Percentiles rank a stretch among this genome's conserved stretches.
phyloP scores from a whole-genome alignment of 2,329 filamentous ascomycete species.

The Tolypocladium tropicale region DNA sequence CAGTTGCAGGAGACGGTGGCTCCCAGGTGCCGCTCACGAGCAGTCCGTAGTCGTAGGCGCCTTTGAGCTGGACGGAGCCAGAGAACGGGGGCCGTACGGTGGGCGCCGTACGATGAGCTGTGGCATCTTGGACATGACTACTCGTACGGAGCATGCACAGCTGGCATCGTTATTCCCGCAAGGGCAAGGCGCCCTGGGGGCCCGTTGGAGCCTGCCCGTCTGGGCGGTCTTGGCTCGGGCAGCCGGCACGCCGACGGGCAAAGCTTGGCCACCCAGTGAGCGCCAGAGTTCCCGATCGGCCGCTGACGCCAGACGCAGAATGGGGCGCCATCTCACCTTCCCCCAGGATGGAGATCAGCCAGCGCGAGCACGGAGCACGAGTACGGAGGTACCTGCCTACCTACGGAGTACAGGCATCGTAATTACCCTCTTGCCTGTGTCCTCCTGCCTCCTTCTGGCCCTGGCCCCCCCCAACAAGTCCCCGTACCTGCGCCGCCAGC shows the following conservation, averaged over 20 bases:
- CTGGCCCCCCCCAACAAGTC: no score
- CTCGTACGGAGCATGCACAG: not conserved
- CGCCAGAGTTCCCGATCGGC: constrained; percentile 1
- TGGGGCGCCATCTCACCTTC: not conserved
- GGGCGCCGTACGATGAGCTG: no score
- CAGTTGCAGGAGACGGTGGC: not conserved
- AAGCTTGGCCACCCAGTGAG: constrained; percentile 1
- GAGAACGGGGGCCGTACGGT: no score
- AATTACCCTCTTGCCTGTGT: no score
- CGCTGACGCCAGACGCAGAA: not conserved
- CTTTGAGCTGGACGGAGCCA: not conserved
- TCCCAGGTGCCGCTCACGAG: no score
- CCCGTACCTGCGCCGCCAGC: not conserved
- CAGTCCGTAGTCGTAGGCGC: no score
- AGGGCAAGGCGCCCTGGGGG: not conserved
- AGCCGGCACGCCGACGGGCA: constrained; percentile 4
- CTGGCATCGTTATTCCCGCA: not conserved
- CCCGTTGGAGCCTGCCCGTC: not conserved
- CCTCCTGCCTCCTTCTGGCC: not conserved
- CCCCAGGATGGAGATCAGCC: not conserved
- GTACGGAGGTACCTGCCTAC: no score
- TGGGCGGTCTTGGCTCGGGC: constrained; percentile 5
- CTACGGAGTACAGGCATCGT: no score
- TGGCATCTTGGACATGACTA: not conserved
- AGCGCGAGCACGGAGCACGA: no score